These are phyloP conservation scores for Pinguiococcus pyrenoidosus DNA, from an alignment of 108 stramenopile species.

Conservation along the genomic window DNA sequence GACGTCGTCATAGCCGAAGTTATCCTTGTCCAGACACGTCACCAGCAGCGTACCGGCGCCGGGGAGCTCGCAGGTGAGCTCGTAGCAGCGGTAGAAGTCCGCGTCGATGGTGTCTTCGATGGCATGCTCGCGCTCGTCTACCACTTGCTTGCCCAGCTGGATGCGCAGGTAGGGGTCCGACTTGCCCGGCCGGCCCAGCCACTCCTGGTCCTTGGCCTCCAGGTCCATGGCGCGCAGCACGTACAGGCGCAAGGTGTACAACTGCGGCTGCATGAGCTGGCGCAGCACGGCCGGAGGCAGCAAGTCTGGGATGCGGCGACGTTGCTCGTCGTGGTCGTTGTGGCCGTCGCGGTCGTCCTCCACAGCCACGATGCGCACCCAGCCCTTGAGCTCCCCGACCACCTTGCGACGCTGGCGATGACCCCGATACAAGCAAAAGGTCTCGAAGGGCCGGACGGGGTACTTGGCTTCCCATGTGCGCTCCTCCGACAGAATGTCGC, in stretches of 20 bases:
- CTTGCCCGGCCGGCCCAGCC: constrained; percentile 17
- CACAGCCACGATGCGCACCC: too few relatives aligned
- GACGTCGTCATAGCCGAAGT: constrained; percentile 35
- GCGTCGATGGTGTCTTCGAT: constrained; percentile 25
- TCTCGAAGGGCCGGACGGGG: too few relatives aligned
- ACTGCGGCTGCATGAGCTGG: too few relatives aligned
- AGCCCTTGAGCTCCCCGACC: too few relatives aligned
- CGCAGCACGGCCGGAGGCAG: too few relatives aligned
- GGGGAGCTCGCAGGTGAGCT: constrained; percentile 38
- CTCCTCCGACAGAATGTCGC: too few relatives aligned
- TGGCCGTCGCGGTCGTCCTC: constrained; percentile 7
- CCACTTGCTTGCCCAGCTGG: constrained; percentile 26
- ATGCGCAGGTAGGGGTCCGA: constrained; percentile 41
- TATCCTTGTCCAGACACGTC: constrained; percentile 35
- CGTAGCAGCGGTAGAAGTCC: constrained; percentile 33
- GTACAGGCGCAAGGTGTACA: constrained; percentile 29
- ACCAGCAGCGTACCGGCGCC: constrained; percentile 32
- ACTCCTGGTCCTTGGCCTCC: constrained; percentile 31
- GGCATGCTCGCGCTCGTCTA: constrained; percentile 30
- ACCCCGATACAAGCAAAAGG: too few relatives aligned
- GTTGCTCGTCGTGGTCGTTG: not conserved
- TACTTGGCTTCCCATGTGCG: too few relatives aligned
- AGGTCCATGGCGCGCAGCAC: constrained; percentile 29
- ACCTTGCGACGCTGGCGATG: too few relatives aligned
- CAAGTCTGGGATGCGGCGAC: too few relatives aligned